Evolutionary conservation across 345 rosid genomes (phyloP), one percentile per base, ranked within the genome.

Genomic region (Viola odorata): DNA sequence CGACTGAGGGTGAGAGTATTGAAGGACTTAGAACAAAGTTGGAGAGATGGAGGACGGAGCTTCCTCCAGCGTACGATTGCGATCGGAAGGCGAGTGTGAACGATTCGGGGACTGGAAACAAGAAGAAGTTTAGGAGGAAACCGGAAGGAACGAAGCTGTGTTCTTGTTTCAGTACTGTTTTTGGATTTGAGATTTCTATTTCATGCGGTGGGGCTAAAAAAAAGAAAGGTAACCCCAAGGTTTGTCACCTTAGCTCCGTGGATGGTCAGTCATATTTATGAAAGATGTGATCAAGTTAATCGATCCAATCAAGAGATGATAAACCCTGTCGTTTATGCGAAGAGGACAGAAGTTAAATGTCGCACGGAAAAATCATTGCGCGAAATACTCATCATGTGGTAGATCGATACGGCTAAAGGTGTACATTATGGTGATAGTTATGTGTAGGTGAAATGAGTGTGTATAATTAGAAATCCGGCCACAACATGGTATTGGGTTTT

Each of bases 121-220:
- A 62, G 45, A 48, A 59, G 65, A 39, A 61, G 32, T 45, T 77
- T n/a, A 37, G 78, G 50, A 42, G 72, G 65, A 60, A 66, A 63
- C 32, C 69, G 1, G 76, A 74, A 1, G 63, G 69, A 3, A 62
- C 68, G 3, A 79, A 82, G 9, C 58, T 85, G 79, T 94, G 91
- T 66, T 84, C 96, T 0, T 95, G 99, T 66, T 91, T 95, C 38
- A 89, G 96, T 0, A 94, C 69, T 7, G 87, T 77, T 3, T 82
- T 82, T 32, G 96, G 99, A 5, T 78, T 80, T 7, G 95, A 95
- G 66, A 85, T 95, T 17, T 84, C 97, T 41, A 86, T 95, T 6
- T 83, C 91, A 15, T 95, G 97, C 6, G 97, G 98, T 0, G 87
- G 87, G 41, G 66, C 73, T 44, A 78, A 78, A 74, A 75, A 71